These are phyloP conservation scores for Moniliophthora roreri DNA, from an alignment of 1,284 basidiomycete genomes.

Conservation along the genomic window DNA sequence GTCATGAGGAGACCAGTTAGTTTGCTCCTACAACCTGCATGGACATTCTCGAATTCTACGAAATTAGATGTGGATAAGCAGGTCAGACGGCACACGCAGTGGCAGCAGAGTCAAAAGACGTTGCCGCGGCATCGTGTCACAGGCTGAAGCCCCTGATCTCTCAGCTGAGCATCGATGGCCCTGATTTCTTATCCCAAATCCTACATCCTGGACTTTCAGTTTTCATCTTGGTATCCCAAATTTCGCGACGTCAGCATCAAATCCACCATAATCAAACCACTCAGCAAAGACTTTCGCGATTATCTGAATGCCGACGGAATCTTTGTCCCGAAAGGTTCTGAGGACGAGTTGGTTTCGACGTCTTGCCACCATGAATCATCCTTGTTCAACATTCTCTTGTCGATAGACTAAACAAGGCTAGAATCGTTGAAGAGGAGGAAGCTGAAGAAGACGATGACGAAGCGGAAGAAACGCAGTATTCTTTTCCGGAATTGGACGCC, in stretches of 20 bases:
- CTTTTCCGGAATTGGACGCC: conserved; percentile 79
- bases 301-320: conserved; percentile 83
- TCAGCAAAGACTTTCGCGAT: conserved; percentile 63
- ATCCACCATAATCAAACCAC: conserved; percentile 75
- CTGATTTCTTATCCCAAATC: conserved; percentile 23
- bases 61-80: too few species aligned
- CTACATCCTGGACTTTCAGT: conserved; percentile 76
- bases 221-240: conserved; percentile 84
- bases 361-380: conserved; percentile 23
- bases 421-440: conserved; percentile 59
- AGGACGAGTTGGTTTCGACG: conserved; percentile 56
- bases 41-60: too few species aligned
- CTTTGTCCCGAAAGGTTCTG: conserved; percentile 81
- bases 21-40: too few species aligned
- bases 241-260: conserved; percentile 75
- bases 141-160: too few species aligned
- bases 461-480: conserved; percentile 42
- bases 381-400: conserved; percentile 20
- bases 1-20: too few species aligned
- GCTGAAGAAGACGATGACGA: conserved; percentile 38
- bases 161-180: too few species aligned
- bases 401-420: conserved; percentile 49
- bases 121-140: too few species aligned
- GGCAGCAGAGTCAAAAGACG: too few species aligned
- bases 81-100: too few species aligned